A percentile compares a stretch with the other conserved stretches of the same genome.
Conservation (phyloP, 495 filamentous ascomycete genomes). For the Filosporella fistucella region DNA sequence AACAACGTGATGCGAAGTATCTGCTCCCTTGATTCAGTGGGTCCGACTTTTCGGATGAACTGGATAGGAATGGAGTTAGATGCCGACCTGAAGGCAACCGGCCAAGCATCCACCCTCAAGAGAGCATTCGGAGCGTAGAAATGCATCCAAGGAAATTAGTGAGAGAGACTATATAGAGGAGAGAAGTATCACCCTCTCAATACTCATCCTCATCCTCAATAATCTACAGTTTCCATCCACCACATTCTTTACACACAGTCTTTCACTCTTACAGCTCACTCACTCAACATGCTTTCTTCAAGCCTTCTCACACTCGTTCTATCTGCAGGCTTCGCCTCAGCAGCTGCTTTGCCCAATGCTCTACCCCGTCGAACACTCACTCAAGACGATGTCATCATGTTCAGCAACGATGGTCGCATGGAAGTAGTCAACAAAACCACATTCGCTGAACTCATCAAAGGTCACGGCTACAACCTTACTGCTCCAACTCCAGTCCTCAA, state of each 20-base stretch:
- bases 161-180: too few relatives aligned
- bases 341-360: background rate
- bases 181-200: too few relatives aligned
- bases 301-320: slow-evolving; percentile 1
- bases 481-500: background rate
- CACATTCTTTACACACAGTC: background rate
- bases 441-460: background rate
- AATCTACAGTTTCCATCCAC: background rate
- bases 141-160: too few relatives aligned
- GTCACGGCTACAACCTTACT: background rate
- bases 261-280: background rate
- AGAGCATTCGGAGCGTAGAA: background rate
- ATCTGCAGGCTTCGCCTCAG: slow-evolving; percentile 1
- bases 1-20: too few relatives aligned
- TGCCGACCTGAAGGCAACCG: too few relatives aligned
- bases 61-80: too few relatives aligned
- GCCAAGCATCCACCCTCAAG: background rate
- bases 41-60: too few relatives aligned
- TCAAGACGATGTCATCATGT: slow-evolving; percentile 11
- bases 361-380: background rate
- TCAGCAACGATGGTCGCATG: slow-evolving; percentile 2
- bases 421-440: slow-evolving; percentile 5
- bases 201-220: background rate
- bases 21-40: too few relatives aligned
- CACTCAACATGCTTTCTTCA: background rate